Percentiles rank a stretch among this genome's conserved stretches.
Conservation (phyloP, 2,329 filamentous ascomycete species). For the Pseudocercospora cruenta region DNA sequence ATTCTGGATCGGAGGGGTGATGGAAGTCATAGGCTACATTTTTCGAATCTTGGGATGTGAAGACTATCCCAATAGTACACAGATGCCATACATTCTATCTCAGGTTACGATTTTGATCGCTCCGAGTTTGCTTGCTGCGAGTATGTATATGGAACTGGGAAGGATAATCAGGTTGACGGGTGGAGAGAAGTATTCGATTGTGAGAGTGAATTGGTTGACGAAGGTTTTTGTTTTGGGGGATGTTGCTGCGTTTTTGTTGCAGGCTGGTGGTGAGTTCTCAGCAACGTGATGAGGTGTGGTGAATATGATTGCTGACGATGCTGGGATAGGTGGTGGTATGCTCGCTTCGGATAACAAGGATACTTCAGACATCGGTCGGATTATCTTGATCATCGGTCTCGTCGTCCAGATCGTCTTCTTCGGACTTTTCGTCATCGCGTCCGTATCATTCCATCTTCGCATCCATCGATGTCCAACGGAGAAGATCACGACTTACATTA, state of each 20-base stretch:
- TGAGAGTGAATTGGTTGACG: conserved; percentile 50
- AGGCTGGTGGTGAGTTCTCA: conserved; percentile 29
- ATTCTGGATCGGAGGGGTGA: conserved; percentile 54
- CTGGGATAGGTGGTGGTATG: not conserved
- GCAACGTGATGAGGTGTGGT: no score
- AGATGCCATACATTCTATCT: conserved; percentile 44
- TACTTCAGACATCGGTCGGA: conserved; percentile 41
- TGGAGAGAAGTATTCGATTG: conserved; percentile 47
- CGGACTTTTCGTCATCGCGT: conserved; percentile 49
- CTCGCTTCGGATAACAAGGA: not conserved
- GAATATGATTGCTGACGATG: not conserved
- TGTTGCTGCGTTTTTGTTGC: conserved; percentile 52
- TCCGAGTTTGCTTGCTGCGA: conserved; percentile 54
- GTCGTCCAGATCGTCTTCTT: conserved; percentile 57
- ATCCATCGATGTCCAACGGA: conserved; percentile 12
- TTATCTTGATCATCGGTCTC: conserved; percentile 54
- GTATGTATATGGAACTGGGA: conserved; percentile 55
- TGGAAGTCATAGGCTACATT: conserved; percentile 57
- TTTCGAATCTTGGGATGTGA: conserved; percentile 47
- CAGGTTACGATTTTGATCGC: conserved; percentile 51
- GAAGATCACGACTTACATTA: not conserved
- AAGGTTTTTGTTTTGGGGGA: conserved; percentile 54
- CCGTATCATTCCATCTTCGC: conserved; percentile 35
- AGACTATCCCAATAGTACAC: not conserved
- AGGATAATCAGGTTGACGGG: conserved; percentile 49